These are phyloP conservation scores for Pythium vanterpoolii DNA, from an alignment of 352 stramenopile genomes.

Conservation along the genomic window DNA sequence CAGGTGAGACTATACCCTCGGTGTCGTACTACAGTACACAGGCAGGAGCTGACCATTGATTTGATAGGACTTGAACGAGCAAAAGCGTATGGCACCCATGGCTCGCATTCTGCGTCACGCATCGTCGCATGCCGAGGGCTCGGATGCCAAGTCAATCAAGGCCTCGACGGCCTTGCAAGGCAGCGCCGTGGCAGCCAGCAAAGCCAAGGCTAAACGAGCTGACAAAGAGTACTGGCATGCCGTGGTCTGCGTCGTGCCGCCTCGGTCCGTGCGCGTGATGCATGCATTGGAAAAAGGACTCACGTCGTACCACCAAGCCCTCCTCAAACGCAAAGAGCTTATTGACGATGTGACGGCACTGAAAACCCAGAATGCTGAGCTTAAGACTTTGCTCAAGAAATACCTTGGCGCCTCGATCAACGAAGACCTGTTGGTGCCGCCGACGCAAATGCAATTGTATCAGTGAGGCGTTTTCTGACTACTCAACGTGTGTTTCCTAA, in stretches of 20 bases:
- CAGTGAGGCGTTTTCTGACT: constrained; percentile 25
- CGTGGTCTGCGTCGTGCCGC: constrained; percentile 70
- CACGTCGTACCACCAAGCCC: constrained; percentile 75
- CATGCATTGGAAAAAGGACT: constrained; percentile 79
- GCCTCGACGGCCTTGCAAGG: constrained; percentile 4
- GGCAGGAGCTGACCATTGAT: background rate
- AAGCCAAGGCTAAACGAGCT: constrained; percentile 36
- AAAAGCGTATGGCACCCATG: constrained; percentile 57
- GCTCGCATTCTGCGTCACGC: constrained; percentile 40
- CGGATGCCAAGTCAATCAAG: constrained; percentile 22
- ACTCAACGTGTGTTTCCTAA: background rate
- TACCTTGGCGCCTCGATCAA: constrained; percentile 85
- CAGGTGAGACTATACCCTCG: constrained; percentile 37
- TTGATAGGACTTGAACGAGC: constrained; percentile 58
- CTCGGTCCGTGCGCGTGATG: constrained; percentile 74
- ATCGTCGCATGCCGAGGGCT: constrained; percentile 10
- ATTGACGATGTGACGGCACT: constrained; percentile 81
- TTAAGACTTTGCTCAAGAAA: constrained; percentile 89
- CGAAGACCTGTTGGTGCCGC: constrained; percentile 80
- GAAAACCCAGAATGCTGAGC: constrained; percentile 82
- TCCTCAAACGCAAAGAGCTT: constrained; percentile 72
- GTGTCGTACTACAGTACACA: background rate
- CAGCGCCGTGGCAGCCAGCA: constrained; percentile 26
- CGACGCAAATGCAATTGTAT: constrained; percentile 81
- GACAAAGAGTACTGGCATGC: constrained; percentile 82